phyloP scores from a whole-genome alignment of 768 basidiomycete species.

The Termitomyces sp. region DNA sequence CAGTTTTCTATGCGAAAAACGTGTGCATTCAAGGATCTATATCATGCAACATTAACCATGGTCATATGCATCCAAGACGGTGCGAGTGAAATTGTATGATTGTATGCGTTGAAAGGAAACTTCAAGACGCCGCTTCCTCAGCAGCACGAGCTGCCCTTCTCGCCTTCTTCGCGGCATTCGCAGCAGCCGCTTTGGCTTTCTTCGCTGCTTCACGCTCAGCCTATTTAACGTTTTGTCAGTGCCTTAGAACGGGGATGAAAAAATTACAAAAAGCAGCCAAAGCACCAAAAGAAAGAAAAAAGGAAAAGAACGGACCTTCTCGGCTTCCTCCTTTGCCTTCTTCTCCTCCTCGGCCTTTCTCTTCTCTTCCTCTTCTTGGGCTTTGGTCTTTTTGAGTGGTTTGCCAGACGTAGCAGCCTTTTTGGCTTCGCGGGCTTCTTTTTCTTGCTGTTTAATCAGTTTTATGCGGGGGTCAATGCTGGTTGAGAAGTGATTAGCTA shows the following conservation, averaged over 20 bases:
- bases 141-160: conserved; percentile 55
- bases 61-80: not conserved
- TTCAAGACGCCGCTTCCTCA: conserved; percentile 24
- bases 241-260: not conserved
- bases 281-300: not conserved
- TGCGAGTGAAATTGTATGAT: not conserved
- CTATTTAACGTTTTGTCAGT: conserved; percentile 19
- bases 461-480: conserved; percentile 91
- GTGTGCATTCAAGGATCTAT: not conserved
- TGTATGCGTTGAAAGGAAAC: not conserved
- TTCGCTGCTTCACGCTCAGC: conserved; percentile 68
- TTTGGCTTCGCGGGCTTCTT: conserved; percentile 89
- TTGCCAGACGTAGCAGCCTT: conserved; percentile 48
- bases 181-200: conserved; percentile 79
- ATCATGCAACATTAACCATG: not conserved
- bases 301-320: conserved; percentile 50
- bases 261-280: not conserved
- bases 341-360: conserved; percentile 64
- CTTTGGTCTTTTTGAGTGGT: conserved; percentile 62
- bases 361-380: conserved; percentile 71
- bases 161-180: conserved; percentile 90
- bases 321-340: conserved; percentile 76
- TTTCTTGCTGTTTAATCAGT: conserved; percentile 94
- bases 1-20: not conserved
- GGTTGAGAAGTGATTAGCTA: not conserved